These are phyloP conservation scores for Phialemonium atrogriseum DNA, from an alignment of 2,329 filamentous ascomycete species.

Conservation along the genomic window DNA sequence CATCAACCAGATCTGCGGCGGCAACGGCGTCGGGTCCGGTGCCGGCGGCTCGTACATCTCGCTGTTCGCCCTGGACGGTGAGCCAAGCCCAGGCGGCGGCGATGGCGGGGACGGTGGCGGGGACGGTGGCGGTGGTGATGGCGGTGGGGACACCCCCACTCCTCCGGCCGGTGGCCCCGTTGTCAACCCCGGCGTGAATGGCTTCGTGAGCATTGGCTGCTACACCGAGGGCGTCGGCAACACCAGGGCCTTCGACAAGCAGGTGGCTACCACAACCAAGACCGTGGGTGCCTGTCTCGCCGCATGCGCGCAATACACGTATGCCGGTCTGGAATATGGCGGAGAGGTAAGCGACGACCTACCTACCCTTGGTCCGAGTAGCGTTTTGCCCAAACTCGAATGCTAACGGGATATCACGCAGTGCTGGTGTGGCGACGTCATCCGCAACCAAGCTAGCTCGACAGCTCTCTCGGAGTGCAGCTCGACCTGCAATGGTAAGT, in stretches of 20 bases:
- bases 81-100: no score
- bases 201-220: conserved; percentile 25
- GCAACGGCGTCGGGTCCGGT: conserved; percentile 30
- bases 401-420: no score
- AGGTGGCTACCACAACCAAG: conserved; percentile 8
- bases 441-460: no score
- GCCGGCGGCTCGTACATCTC: conserved; percentile 35
- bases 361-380: no score
- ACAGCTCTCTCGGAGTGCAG: no score
- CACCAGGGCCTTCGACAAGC: conserved; percentile 13
- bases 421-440: conserved; percentile 17
- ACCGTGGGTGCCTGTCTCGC: conserved; percentile 17
- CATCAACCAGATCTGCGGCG: conserved; percentile 43
- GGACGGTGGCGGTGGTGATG: conserved; percentile 7
- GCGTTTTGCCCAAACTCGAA: no score
- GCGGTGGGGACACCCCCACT: conserved; percentile 5
- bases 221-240: conserved; percentile 18
- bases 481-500: no score
- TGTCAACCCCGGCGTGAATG: conserved; percentile 25
- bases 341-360: conserved; percentile 9
- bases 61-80: no score
- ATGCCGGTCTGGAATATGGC: conserved; percentile 25
- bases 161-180: conserved; percentile 11
- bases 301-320: conserved; percentile 12
- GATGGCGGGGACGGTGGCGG: conserved; percentile 8